A percentile compares a stretch with the other conserved stretches of the same genome.
These are phyloP conservation scores for Xylaria sp. DNA, from an alignment of 2,329 filamentous ascomycete species.

Conservation along the genomic window DNA sequence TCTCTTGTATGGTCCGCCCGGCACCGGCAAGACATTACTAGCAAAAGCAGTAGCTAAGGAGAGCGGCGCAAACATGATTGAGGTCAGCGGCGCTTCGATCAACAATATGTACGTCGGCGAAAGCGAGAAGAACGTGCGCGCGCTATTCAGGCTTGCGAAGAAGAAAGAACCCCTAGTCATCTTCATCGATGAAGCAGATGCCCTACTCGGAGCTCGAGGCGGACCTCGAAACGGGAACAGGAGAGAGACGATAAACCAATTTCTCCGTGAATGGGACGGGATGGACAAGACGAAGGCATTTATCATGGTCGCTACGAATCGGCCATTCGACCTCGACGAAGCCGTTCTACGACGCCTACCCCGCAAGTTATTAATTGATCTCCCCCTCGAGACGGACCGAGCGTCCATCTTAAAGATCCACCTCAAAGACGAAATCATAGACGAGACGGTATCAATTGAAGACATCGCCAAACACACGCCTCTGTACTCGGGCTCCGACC, in stretches of 20 bases:
- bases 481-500: conserved; percentile 83
- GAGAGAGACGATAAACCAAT: conserved; percentile 94
- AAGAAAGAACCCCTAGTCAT: conserved; percentile 93
- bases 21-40: conserved; percentile 77
- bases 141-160: conserved; percentile 89
- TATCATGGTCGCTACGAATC: conserved; percentile 97
- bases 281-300: conserved; percentile 85
- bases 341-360: conserved; percentile 82
- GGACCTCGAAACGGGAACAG: conserved; percentile 75
- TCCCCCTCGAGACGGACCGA: conserved; percentile 73
- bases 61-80: conserved; percentile 77
- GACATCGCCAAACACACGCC: conserved; percentile 74
- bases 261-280: conserved; percentile 96
- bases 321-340: conserved; percentile 93
- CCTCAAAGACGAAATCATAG: conserved; percentile 73
- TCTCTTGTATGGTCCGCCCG: conserved; percentile 87
- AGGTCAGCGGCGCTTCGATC: conserved; percentile 89
- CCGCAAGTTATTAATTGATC: conserved; percentile 76
- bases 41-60: conserved; percentile 76
- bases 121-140: conserved; percentile 93
- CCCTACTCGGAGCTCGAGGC: conserved; percentile 83
- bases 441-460: conserved; percentile 67
- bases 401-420: conserved; percentile 77
- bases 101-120: conserved; percentile 98
- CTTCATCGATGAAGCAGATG: conserved; percentile 97